These are phyloP conservation scores for Pisolithus orientalis DNA, from an alignment of 768 basidiomycete genomes.

Conservation along the genomic window DNA sequence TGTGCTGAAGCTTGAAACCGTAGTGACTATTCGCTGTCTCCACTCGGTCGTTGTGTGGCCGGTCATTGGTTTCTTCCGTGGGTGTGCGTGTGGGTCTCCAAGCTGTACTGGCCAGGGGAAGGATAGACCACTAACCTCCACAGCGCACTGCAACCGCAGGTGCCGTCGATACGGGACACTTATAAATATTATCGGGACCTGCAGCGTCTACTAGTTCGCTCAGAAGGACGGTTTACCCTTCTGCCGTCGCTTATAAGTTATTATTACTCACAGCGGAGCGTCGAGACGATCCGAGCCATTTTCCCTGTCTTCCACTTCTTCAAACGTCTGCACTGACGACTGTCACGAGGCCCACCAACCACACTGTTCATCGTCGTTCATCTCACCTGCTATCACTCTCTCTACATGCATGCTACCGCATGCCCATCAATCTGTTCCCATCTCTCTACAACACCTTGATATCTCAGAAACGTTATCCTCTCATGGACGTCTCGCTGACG, in stretches of 20 bases:
- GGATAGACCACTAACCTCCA: not conserved
- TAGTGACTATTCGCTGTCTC: no score
- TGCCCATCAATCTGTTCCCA: conserved; percentile 19
- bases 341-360: conserved; percentile 11
- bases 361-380: conserved; percentile 7
- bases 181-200: not conserved
- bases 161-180: not conserved
- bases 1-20: no score
- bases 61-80: no score
- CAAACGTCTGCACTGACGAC: conserved; percentile 15
- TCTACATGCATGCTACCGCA: conserved; percentile 24
- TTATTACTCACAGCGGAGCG: no score
- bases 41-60: no score
- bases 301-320: conserved; percentile 1
- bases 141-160: conserved; percentile 4
- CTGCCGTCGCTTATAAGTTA: not conserved
- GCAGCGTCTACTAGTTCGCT: conserved; percentile 4
- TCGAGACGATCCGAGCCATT: no score
- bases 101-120: not conserved
- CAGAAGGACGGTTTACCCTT: conserved; percentile 2
- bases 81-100: no score
- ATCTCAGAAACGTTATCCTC: conserved; percentile 9
- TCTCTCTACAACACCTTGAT: conserved; percentile 11
- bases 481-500: not conserved
- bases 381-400: conserved; percentile 10